phyloP scores from a whole-genome alignment of 108 stramenopile genomes.

The Thalassiosira profunda region DNA sequence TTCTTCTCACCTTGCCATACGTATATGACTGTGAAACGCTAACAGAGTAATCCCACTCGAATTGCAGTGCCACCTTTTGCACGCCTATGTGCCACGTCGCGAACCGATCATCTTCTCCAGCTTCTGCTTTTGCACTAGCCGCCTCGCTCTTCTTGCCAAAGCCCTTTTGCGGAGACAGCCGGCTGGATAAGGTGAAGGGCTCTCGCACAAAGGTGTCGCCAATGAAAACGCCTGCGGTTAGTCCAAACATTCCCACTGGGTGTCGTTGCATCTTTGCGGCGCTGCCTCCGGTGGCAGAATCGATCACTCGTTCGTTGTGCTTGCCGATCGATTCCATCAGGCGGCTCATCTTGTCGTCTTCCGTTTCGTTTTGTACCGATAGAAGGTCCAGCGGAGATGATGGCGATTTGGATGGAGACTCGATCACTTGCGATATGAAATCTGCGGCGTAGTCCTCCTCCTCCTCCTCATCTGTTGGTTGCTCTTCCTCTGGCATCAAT shows the following conservation, averaged over 20 bases:
- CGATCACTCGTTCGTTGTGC: slow-evolving; percentile 34
- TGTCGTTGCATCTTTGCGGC: slow-evolving; percentile 37
- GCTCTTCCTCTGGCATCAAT: slow-evolving; percentile 17
- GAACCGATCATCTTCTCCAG: slow-evolving; percentile 44
- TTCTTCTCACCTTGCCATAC: slow-evolving; percentile 31
- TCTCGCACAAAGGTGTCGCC: slow-evolving; percentile 83
- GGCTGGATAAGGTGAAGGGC: slow-evolving; percentile 28
- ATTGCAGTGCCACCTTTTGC: slow-evolving; percentile 75
- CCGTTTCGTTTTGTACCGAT: neutral
- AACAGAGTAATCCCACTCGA: slow-evolving; percentile 75
- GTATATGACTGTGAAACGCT: slow-evolving; percentile 49
- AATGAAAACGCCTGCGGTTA: slow-evolving; percentile 73
- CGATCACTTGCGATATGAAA: slow-evolving; percentile 2
- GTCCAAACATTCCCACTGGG: slow-evolving; percentile 57
- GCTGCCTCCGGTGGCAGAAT: slow-evolving; percentile 2
- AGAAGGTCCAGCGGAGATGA: slow-evolving; percentile 27
- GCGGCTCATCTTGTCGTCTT: slow-evolving; percentile 21
- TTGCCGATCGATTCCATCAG: slow-evolving; percentile 29
- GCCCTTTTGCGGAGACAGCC: slow-evolving; percentile 38
- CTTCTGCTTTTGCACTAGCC: neutral
- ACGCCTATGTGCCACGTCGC: slow-evolving; percentile 75
- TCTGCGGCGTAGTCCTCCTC: neutral
- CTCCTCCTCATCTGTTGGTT: neutral
- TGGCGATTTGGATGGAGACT: neutral
- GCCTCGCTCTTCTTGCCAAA: slow-evolving; percentile 16